Evolutionary conservation across 2,329 filamentous ascomycete genomes (phyloP).

Genomic region (Neonectria hederae): DNA sequence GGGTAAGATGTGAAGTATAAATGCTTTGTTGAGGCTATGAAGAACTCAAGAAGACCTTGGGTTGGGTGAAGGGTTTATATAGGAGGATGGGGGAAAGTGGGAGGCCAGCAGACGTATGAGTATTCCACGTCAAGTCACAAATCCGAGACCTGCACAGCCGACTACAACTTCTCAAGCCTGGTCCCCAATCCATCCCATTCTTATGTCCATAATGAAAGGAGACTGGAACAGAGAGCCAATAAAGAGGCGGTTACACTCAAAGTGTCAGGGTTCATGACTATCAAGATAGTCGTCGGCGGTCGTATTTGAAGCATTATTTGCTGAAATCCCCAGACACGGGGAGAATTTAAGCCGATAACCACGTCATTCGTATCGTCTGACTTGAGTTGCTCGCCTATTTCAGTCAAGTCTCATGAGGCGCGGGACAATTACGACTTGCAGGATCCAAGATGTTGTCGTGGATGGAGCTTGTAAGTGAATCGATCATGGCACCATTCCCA

Average conservation of each 20-base stretch:
- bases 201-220: not conserved
- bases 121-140: not conserved
- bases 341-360: not conserved
- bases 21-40: not conserved
- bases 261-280: not conserved
- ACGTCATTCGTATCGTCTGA: not conserved
- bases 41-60: not conserved
- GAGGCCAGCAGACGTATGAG: not conserved
- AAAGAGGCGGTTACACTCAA: not conserved
- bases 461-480: not conserved
- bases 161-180: not conserved
- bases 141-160: not conserved
- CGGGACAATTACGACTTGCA: conserved; percentile 1
- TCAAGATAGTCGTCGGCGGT: not conserved
- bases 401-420: not conserved
- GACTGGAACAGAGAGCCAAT: not conserved
- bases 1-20: not conserved
- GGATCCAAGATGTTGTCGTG: not conserved
- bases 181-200: not conserved
- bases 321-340: not conserved
- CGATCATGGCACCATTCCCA: conserved; percentile 4
- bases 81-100: not conserved
- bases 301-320: not conserved
- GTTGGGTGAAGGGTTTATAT: not conserved
- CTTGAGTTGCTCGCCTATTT: not conserved